Conservation (phyloP, 2,329 filamentous ascomycete species). For the Epichloe glyceriae region DNA sequence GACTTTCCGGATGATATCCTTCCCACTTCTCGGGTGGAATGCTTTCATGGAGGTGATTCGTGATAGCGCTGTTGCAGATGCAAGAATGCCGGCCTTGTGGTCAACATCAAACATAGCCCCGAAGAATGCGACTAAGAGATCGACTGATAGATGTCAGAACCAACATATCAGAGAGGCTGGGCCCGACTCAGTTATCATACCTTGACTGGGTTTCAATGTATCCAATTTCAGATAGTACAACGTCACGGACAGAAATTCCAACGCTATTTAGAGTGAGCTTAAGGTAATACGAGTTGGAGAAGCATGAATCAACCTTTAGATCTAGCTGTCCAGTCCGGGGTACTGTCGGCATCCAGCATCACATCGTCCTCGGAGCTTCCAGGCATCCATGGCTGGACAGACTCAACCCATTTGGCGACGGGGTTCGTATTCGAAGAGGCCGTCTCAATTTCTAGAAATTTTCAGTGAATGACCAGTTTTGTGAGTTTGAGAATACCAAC, state of each 20-base stretch:
- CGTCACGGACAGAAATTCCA: conserved; percentile 44
- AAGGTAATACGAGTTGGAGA: not conserved
- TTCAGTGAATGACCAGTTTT: conserved; percentile 4
- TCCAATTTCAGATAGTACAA: conserved; percentile 33
- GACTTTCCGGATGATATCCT: conserved; percentile 36
- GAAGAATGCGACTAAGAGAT: conserved; percentile 40
- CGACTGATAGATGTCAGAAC: conserved; percentile 18
- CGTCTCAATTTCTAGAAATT: conserved; percentile 28
- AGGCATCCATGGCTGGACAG: conserved; percentile 42
- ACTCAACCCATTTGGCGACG: conserved; percentile 41
- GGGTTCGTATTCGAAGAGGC: conserved; percentile 30
- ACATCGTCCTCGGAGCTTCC: conserved; percentile 25
- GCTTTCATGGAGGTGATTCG: conserved; percentile 35
- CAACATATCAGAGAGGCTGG: not conserved
- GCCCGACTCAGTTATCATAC: conserved; percentile 15
- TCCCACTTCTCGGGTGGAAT: conserved; percentile 35
- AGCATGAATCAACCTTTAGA: conserved; percentile 29
- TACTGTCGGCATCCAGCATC: conserved; percentile 25
- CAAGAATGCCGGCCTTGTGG: conserved; percentile 44
- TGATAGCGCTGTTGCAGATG: conserved; percentile 39
- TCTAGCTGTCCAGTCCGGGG: conserved; percentile 38
- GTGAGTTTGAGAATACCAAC: conserved; percentile 12
- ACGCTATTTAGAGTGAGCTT: conserved; percentile 22
- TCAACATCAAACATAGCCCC: conserved; percentile 45
- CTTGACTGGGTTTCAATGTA: conserved; percentile 36